Evolutionary conservation across 352 stramenopile species (phyloP), one percentile per base, ranked within the genome.

Genomic region (Phytophthora cryptogea): DNA sequence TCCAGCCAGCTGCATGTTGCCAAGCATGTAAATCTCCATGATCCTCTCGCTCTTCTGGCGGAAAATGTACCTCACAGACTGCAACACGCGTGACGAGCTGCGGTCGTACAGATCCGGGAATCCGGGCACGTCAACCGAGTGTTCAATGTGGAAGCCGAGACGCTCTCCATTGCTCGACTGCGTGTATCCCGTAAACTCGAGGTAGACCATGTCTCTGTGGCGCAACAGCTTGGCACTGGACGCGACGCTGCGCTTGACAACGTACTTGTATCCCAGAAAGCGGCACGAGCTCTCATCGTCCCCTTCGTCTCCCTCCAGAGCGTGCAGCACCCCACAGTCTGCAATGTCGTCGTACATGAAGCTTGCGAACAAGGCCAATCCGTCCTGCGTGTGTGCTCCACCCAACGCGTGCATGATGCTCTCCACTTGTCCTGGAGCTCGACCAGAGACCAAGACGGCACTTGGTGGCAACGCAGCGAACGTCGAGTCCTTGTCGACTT

Each of bases 251-350:
- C 42, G 33, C 40, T 72, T 72, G 44, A 80, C 69, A 51, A 85
- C 57, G 65, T 68, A 80, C 56, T 81, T 81, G 70, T 76, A 82
- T 20, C 75, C 75, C 7, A 85, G 50, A 49, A 71, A 81, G 4
- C 62, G 54, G 51, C 61, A 73, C n/a, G 66, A 60, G 13, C 59
- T 54, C 3, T 77, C 62, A 4, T 71, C 44, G 0, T 61, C 73
- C 4, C 47, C 53, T 6, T 30, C 8, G 3, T 46, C 45, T 1
- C 7, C 26, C 39, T 80, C 72, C 35, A 83, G 53, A 3, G 59
- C 59, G 50, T 73, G 46, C 5, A 83, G 71, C 5, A 78, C 60
- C 6, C 68, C 70, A 41, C 67, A 80, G 52, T 83, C 74, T 5
- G 56, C 68, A 20, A 83, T 56, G 23, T 74, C 70, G 39, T 74